Conservation (phyloP, 2,329 filamentous ascomycete genomes). For the Diaporthe eres region DNA sequence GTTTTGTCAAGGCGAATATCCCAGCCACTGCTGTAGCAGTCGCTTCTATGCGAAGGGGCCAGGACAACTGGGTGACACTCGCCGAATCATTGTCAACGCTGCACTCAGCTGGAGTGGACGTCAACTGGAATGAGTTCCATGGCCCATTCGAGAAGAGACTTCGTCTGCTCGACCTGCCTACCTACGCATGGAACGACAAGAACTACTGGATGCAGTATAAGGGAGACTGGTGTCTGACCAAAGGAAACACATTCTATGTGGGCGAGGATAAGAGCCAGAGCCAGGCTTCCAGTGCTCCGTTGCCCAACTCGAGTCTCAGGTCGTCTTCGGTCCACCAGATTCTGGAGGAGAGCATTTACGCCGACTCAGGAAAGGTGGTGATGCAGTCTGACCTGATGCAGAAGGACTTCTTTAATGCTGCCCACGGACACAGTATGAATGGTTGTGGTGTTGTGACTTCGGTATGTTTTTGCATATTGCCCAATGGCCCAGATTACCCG, state of each 20-base stretch:
- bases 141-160: conserved; percentile 7
- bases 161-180: conserved; percentile 3
- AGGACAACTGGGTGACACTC: not conserved
- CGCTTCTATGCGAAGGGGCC: not conserved
- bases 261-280: conserved; percentile 20
- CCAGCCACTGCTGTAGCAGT: not conserved
- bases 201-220: conserved; percentile 19
- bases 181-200: conserved; percentile 18
- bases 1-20: conserved; percentile 73
- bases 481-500: not conserved
- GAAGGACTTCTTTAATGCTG: not conserved
- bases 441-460: not conserved
- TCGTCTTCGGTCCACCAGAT: conserved; percentile 15
- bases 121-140: conserved; percentile 28
- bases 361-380: not conserved
- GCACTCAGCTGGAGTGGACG: not conserved
- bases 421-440: conserved; percentile 11
- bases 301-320: not conserved
- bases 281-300: not conserved
- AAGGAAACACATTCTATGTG: conserved; percentile 51
- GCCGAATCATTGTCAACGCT: not conserved
- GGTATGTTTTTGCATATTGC: not conserved
- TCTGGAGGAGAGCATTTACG: not conserved
- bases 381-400: not conserved
- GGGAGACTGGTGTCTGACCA: conserved; percentile 16